phyloP scores from a whole-genome alignment of 306 rosid genomes.

The Dalbergia oliveri region DNA sequence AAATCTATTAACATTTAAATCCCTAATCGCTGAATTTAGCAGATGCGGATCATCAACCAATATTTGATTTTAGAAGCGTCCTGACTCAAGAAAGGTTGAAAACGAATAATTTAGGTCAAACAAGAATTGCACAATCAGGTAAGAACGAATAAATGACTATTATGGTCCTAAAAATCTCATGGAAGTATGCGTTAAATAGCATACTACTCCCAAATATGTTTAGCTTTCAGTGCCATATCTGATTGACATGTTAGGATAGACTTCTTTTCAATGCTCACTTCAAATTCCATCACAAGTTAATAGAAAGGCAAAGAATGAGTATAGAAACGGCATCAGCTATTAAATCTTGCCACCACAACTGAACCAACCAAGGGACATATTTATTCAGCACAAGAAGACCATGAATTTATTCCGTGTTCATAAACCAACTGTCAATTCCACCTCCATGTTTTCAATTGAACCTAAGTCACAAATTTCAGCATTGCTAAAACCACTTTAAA shows the following conservation, averaged over 20 bases:
- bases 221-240: conserved; percentile 1
- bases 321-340: neutral
- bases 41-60: too few species aligned
- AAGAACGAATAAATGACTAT: neutral
- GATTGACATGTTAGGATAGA: neutral
- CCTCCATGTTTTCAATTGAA: conserved; percentile 13
- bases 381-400: neutral
- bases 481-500: conserved; percentile 1
- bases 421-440: neutral
- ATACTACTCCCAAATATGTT: too few species aligned
- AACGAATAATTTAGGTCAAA: too few species aligned
- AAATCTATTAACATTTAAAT: too few species aligned
- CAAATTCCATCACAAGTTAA: conserved; percentile 20
- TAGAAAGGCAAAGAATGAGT: too few species aligned
- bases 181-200: too few species aligned
- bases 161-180: too few species aligned
- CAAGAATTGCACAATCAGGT: too few species aligned
- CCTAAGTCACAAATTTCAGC: neutral
- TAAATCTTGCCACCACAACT: neutral
- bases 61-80: too few species aligned
- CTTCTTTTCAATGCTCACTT: neutral
- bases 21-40: too few species aligned
- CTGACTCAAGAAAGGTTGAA: too few species aligned
- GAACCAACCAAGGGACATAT: neutral
- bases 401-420: neutral